Conservation (phyloP, 2,329 filamentous ascomycete genomes). For the Arthroderma uncinatum region DNA sequence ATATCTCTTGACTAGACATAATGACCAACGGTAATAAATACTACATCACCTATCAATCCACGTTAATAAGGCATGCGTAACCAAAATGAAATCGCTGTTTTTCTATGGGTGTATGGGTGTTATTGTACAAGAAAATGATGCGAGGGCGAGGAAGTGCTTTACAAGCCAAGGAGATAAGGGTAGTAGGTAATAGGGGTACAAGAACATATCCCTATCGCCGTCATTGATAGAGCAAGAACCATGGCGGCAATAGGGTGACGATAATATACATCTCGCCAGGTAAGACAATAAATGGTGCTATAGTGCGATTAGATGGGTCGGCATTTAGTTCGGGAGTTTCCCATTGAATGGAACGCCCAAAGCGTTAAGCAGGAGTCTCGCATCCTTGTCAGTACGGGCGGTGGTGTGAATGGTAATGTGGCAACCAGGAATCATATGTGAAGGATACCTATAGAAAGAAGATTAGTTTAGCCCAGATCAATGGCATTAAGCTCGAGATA, state of each 20-base stretch:
- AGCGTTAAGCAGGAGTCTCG: constrained; percentile 59
- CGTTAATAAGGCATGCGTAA: too few relatives aligned
- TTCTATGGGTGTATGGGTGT: not conserved
- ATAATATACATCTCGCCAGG: not conserved
- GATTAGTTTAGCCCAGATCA: not conserved
- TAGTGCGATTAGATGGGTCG: not conserved
- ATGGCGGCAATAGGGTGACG: not conserved
- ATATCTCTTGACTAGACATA: too few relatives aligned
- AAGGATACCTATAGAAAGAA: constrained; percentile 42
- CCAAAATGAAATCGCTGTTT: not conserved
- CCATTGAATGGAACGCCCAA: constrained; percentile 75
- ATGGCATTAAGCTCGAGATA: constrained; percentile 16
- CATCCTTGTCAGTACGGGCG: constrained; percentile 75
- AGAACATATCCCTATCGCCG: not conserved
- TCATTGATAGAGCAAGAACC: not conserved
- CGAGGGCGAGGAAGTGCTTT: not conserved
- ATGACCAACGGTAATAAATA: too few relatives aligned
- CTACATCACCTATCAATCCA: too few relatives aligned
- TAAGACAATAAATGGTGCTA: not conserved
- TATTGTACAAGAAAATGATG: not conserved
- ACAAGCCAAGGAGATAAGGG: not conserved
- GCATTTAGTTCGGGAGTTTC: constrained; percentile 48
- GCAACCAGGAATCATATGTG: constrained; percentile 72
- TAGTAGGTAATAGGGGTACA: not conserved
- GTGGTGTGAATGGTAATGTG: constrained; percentile 76